Base-by-base conservation (phyloP, 345 rosid species). In the Garcia nutans region DNA sequence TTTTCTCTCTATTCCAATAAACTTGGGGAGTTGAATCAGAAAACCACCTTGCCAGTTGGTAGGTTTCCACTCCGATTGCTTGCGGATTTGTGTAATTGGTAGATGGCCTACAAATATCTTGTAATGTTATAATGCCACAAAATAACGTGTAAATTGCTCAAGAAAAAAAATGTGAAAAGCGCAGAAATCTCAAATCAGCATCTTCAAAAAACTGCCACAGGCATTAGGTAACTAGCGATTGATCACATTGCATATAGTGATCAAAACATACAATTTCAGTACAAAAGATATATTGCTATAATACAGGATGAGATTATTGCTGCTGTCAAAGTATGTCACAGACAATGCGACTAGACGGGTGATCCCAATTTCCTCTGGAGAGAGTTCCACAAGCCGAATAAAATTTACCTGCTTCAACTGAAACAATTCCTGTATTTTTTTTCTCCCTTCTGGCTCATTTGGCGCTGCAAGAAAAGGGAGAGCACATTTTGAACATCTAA, bases 291-390 rank as follows among this genome's bases (percentile, higher is more conserved):
- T 64, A 20, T 16, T 47, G 4, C 50, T 67, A 63, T 68, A 66
- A 61, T 65, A 61, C 81, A 79, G 26, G 26, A 49, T 59, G 45
- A 20, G 37, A 77, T 73, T 64, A 28, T 41, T 41, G 56, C 71
- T 15, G n/a, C 37, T 24, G 31, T 58, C 55, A 17, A 54, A 50
- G 15, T 68, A 64, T 7, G 65, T 70, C 41, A 71, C 69, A 70
- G 80, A 44, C 15, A 58, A 22, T 11, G 71, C 57, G 7, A 37
- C 41, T 37, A 2, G 0, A 6, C 41, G 41, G 26, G 61, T 33
- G 44, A 28, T 26, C 75, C 59, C 59, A 60, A 26, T 65, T 42
- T 64, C 37, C 58, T 55, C n/a, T 1, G 13, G 24, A 10, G 37
- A 44, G 65, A 6, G 68, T 41, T 24, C 5, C 8, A 37, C 58